Conservation (phyloP, 768 basidiomycete genomes). For the Cystobasidium tubakii region DNA sequence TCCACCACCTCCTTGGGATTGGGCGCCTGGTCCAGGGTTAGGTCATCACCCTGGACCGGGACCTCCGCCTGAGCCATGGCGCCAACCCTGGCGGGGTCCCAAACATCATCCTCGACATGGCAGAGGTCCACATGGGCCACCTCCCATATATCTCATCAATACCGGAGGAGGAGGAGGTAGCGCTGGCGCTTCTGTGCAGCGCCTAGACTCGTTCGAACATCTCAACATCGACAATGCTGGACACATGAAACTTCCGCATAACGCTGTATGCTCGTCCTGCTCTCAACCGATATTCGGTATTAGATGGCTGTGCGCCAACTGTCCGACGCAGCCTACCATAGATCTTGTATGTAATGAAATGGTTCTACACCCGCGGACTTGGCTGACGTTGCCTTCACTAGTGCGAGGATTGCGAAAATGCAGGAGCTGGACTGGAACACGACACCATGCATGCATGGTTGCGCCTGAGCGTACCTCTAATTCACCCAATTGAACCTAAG, state of each 20-base stretch:
- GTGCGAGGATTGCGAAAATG: not conserved
- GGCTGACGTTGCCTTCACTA: not conserved
- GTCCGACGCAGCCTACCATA: not conserved
- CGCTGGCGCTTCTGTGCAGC: not conserved
- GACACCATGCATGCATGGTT: not conserved
- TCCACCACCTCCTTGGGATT: not conserved
- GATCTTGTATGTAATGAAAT: not conserved
- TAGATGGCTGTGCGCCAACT: constrained; percentile 10
- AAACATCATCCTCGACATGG: not conserved
- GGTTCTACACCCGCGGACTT: not conserved
- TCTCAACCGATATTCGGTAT: not conserved
- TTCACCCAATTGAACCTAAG: not conserved
- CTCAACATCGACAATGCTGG: not conserved
- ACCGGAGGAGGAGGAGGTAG: not conserved
- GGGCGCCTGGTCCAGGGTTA: not conserved
- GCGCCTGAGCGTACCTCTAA: not conserved
- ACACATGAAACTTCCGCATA: not conserved
- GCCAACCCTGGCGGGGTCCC: not conserved
- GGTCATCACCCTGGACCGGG: not conserved
- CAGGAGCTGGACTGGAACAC: not conserved
- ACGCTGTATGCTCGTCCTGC: not conserved
- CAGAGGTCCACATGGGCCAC: not conserved
- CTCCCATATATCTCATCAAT: constrained; percentile 5
- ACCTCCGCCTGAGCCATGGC: constrained; percentile 1
- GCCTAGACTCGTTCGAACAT: not conserved